phyloP scores from a whole-genome alignment of 139 green algal species.

The Chlamydomonas applanata region DNA sequence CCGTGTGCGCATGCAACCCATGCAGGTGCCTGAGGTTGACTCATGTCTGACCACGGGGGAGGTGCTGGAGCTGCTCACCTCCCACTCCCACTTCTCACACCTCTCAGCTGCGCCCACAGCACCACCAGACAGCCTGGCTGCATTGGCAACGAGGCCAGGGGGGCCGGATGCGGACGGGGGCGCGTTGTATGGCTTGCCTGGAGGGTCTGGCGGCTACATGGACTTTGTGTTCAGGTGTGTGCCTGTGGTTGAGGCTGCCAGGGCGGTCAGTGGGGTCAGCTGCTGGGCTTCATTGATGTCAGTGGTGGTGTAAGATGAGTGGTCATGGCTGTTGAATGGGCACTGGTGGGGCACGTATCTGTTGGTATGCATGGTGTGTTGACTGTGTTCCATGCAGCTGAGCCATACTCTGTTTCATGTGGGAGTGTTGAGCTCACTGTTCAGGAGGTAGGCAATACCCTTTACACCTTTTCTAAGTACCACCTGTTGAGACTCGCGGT shows the following conservation, averaged over 20 bases:
- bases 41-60: slow-evolving; percentile 88
- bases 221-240: slow-evolving; percentile 68
- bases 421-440: no score
- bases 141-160: background rate
- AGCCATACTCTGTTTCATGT: no score
- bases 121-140: slow-evolving; percentile 13
- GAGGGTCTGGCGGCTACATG: slow-evolving; percentile 86
- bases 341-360: no score
- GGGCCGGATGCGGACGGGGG: background rate
- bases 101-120: background rate
- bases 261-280: background rate
- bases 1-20: no score
- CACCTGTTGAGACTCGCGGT: no score
- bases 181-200: slow-evolving; percentile 12
- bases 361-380: no score
- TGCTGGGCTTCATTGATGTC: background rate
- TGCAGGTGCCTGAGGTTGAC: slow-evolving; percentile 77
- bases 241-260: background rate
- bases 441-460: no score
- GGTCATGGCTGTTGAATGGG: no score
- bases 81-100: slow-evolving; percentile 9
- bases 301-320: no score
- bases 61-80: slow-evolving; percentile 73
- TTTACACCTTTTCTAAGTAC: no score
- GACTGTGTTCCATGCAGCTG: no score